Conservation (phyloP, 306 rosid genomes). For the Prunus persica region Prunus_persica_NCBIv2 NC_034015.1:14150001-14150500, state of each 20-base stretch:
- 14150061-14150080: neutral
- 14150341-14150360: constrained; percentile 5
- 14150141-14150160: too few species aligned
- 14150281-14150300: constrained; percentile 11
- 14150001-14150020: too few species aligned
- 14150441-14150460: constrained; percentile 20
- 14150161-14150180: too few species aligned
- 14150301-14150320: constrained; percentile 23
- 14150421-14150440: neutral
- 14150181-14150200: neutral
- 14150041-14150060: too few species aligned
- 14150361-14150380: constrained; percentile 15
- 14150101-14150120: too few species aligned
- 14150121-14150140: too few species aligned
- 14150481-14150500: neutral
- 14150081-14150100: neutral
- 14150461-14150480: neutral
- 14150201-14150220: neutral
- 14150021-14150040: too few species aligned
- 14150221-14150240: neutral
- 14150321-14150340: constrained; percentile 17
- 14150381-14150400: constrained; percentile 29
- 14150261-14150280: neutral
- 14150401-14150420: constrained; percentile 3
- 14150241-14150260: neutral